Evolutionary conservation across 148 eudicot genomes (phyloP).

Genomic region (Simmondsia chinensis): DNA sequence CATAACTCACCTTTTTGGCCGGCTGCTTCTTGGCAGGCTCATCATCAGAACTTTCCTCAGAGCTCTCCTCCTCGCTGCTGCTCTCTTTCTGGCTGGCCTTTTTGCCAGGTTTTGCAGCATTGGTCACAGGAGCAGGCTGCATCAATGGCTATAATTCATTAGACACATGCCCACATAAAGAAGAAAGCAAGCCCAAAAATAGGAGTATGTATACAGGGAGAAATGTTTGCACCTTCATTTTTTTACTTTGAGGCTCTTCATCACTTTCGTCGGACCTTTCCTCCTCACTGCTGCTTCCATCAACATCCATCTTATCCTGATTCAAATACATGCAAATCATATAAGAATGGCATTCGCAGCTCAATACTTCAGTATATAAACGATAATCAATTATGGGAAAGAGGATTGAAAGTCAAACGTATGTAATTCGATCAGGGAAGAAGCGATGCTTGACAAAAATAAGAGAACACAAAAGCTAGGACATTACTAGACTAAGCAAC

Average conservation of each 20-base stretch:
- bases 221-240: slow-evolving; percentile 7
- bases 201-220: not conserved
- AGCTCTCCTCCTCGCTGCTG: slow-evolving; percentile 19
- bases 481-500: too few species aligned
- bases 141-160: not conserved
- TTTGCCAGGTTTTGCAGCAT: slow-evolving; percentile 6
- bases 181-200: too few species aligned
- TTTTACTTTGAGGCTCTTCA: slow-evolving; percentile 24
- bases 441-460: too few species aligned
- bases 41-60: slow-evolving; percentile 17
- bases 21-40: slow-evolving; percentile 3
- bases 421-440: too few species aligned
- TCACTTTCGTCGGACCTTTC: slow-evolving; percentile 34
- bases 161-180: not conserved
- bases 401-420: too few species aligned
- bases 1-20: slow-evolving; percentile 4
- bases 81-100: slow-evolving; percentile 11
- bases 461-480: too few species aligned
- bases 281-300: slow-evolving; percentile 17
- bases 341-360: not conserved
- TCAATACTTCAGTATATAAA: not conserved
- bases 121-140: not conserved
- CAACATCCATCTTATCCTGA: slow-evolving; percentile 9
- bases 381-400: too few species aligned
- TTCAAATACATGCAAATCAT: too few species aligned